Evolutionary conservation across 139 green algal genomes (phyloP).

Genomic region (Mesotaenium endlicherianum): DNA sequence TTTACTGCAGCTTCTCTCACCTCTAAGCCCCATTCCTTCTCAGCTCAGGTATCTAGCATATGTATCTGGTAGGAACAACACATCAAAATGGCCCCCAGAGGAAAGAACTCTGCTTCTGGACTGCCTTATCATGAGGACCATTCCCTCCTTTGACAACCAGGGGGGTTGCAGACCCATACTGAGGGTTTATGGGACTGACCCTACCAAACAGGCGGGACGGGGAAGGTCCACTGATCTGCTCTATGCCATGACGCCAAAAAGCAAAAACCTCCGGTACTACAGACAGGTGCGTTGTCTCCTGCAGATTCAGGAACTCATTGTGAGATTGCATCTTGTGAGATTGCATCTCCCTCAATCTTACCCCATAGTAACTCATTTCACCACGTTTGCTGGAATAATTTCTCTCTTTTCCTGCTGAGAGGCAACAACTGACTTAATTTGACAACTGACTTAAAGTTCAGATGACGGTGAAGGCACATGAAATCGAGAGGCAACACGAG

Average conservation of each 20-base stretch:
- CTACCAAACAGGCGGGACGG: not conserved
- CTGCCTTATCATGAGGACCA: conserved; percentile 48
- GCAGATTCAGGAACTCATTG: no score
- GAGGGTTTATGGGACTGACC: conserved; percentile 36
- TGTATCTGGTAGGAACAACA: conserved; percentile 6
- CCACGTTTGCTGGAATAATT: no score
- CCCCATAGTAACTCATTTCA: no score
- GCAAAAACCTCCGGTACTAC: conserved; percentile 24
- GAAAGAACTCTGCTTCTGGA: conserved; percentile 35
- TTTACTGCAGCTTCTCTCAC: conserved; percentile 27
- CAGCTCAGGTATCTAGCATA: conserved; percentile 44
- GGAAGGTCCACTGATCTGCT: not conserved
- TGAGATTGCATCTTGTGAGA: no score
- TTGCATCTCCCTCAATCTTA: no score
- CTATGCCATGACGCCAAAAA: conserved; percentile 5
- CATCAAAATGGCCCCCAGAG: conserved; percentile 23
- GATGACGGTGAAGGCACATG: no score
- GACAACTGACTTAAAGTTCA: no score
- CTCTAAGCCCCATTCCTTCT: conserved; percentile 28
- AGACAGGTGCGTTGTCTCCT: conserved; percentile 8
- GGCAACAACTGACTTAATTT: no score
- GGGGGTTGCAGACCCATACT: conserved; percentile 42
- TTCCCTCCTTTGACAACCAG: conserved; percentile 41
- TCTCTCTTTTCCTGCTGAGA: no score
- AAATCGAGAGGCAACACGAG: no score